These are phyloP conservation scores for Pseudopediastrum boryanum DNA, from an alignment of 139 green algal species.

Conservation along the genomic window DNA sequence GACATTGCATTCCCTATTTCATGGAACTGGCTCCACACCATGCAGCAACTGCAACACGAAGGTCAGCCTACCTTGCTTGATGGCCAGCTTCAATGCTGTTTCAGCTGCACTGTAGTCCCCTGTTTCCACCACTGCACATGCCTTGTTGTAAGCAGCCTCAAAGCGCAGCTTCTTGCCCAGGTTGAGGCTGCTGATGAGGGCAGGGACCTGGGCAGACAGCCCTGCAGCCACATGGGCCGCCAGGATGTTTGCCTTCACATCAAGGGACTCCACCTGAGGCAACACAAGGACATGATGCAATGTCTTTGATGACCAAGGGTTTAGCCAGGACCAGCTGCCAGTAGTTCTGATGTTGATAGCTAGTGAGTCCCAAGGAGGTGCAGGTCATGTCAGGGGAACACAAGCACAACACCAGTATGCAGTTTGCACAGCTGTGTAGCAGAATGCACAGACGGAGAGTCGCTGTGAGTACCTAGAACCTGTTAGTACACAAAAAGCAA, in stretches of 20 bases:
- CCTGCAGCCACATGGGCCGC: slow-evolving; percentile 81
- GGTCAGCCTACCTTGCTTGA: slow-evolving; percentile 75
- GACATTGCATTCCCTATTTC: background rate
- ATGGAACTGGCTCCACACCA: background rate
- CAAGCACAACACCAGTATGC: too few species aligned
- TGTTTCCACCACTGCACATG: slow-evolving; percentile 68
- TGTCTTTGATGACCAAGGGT: too few species aligned
- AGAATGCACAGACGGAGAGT: too few species aligned
- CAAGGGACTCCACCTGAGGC: slow-evolving; percentile 49
- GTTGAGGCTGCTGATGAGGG: slow-evolving; percentile 74
- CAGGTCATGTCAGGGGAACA: too few species aligned
- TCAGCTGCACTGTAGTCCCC: slow-evolving; percentile 68
- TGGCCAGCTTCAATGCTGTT: slow-evolving; percentile 74
- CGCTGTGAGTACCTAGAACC: too few species aligned
- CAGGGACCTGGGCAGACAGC: slow-evolving; percentile 64
- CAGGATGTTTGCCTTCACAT: slow-evolving; percentile 86
- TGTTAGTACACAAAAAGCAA: too few species aligned
- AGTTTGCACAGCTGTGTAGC: too few species aligned
- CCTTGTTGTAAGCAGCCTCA: slow-evolving; percentile 81
- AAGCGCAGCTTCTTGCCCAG: slow-evolving; percentile 27
- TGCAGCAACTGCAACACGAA: slow-evolving; percentile 8
- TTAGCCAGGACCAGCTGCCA: too few species aligned
- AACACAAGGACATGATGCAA: too few species aligned
- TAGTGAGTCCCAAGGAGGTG: too few species aligned
- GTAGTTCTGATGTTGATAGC: too few species aligned